Conservation (phyloP, 192 early-diverging fungal genomes). For the Paraglomus occultum region DNA sequence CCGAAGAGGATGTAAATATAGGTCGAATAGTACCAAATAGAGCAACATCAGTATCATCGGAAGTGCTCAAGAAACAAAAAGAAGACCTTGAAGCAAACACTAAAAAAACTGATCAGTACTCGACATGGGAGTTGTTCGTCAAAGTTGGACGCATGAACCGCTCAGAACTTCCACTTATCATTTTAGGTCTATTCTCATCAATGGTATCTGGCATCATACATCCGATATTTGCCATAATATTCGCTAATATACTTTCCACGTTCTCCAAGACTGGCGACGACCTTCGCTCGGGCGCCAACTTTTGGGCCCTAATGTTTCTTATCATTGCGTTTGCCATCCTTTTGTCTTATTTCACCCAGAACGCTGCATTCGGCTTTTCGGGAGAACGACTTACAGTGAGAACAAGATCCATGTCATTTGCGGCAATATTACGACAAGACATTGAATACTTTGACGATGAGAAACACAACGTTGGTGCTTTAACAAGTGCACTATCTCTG, state of each 20-base stretch:
- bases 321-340: constrained; percentile 21
- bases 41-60: constrained; percentile 9
- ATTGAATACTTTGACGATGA: constrained; percentile 74
- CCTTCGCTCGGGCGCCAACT: constrained; percentile 35
- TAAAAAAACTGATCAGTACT: constrained; percentile 9
- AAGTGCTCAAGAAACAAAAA: constrained; percentile 2
- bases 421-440: constrained; percentile 66
- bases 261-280: constrained; percentile 14
- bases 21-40: constrained; percentile 5
- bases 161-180: constrained; percentile 7
- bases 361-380: constrained; percentile 29
- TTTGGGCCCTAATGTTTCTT: constrained; percentile 51
- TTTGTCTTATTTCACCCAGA: constrained; percentile 14
- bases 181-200: constrained; percentile 10
- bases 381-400: constrained; percentile 65
- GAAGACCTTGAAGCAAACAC: constrained; percentile 19
- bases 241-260: constrained; percentile 42
- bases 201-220: constrained; percentile 36
- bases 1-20: constrained; percentile 18
- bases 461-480: constrained; percentile 63
- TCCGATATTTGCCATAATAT: constrained; percentile 76
- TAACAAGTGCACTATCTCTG: constrained; percentile 66
- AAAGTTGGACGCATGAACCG: constrained; percentile 11
- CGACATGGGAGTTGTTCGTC: constrained; percentile 14
- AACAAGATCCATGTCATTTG: constrained; percentile 61